A percentile compares a stretch with the other conserved stretches of the same genome.
Evolutionary conservation across 2,329 filamentous ascomycete species (phyloP).

Genomic region (Pyricularia pennisetigena): DNA sequence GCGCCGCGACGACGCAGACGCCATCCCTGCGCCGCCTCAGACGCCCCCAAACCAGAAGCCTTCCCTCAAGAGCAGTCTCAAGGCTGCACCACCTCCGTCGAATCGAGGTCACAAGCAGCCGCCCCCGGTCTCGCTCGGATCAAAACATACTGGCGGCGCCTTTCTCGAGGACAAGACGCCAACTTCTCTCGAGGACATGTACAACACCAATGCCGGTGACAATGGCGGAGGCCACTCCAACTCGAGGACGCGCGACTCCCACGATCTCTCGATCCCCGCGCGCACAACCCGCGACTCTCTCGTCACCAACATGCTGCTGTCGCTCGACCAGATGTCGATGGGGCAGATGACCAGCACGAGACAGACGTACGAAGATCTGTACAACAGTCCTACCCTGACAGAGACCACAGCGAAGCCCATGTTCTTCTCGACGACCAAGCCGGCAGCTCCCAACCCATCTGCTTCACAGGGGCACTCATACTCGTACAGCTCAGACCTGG

Average conservation of each 20-base stretch:
- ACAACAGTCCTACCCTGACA: constrained; percentile 9
- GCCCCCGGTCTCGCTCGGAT: constrained; percentile 12
- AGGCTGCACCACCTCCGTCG: constrained; percentile 3
- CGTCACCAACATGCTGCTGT: constrained; percentile 90
- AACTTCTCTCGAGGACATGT: neutral
- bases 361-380: constrained; percentile 25
- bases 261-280: constrained; percentile 75
- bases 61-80: too few species aligned
- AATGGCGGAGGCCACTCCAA: constrained; percentile 11
- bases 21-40: constrained; percentile 17
- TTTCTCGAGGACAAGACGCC: constrained; percentile 5
- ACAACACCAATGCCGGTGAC: neutral
- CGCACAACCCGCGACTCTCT: constrained; percentile 71
- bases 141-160: constrained; percentile 3
- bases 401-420: constrained; percentile 13
- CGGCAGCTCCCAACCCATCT: constrained; percentile 4
- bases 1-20: constrained; percentile 12
- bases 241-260: constrained; percentile 48
- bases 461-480: constrained; percentile 29
- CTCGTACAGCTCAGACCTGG: constrained; percentile 54
- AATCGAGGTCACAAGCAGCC: neutral
- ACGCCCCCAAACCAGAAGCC: constrained; percentile 18
- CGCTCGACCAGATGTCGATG: constrained; percentile 73
- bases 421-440: constrained; percentile 16
- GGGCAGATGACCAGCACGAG: constrained; percentile 26